These are phyloP conservation scores for Blumeriella jaapii DNA, from an alignment of 2,329 filamentous ascomycete species.

Conservation along the genomic window DNA sequence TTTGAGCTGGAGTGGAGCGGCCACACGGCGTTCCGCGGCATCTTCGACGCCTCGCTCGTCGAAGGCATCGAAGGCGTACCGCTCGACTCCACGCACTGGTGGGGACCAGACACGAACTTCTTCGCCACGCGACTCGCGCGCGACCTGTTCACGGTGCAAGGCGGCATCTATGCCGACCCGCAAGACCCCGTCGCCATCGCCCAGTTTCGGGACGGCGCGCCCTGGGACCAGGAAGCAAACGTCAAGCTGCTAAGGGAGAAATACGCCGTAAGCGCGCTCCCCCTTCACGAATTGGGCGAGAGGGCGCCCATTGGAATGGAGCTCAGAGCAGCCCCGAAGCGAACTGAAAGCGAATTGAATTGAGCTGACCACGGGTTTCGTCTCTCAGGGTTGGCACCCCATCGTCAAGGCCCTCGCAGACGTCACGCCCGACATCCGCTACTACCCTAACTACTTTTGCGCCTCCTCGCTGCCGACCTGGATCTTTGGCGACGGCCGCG, in stretches of 20 bases:
- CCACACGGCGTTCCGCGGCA: slow-evolving; percentile 28
- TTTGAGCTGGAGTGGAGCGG: slow-evolving; percentile 29
- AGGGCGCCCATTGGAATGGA: too few relatives aligned
- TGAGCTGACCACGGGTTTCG: too few relatives aligned
- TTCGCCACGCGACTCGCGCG: slow-evolving; percentile 25
- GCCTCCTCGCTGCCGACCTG: slow-evolving; percentile 24
- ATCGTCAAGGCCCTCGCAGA: slow-evolving; percentile 27
- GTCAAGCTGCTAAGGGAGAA: slow-evolving; percentile 23
- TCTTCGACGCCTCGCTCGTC: slow-evolving; percentile 28
- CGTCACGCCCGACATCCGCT: slow-evolving; percentile 24
- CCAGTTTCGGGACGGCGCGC: slow-evolving; percentile 8
- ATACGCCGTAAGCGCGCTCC: slow-evolving; percentile 21
- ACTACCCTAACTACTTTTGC: slow-evolving; percentile 29
- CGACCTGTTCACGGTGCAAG: slow-evolving; percentile 27
- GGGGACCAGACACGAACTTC: slow-evolving; percentile 26
- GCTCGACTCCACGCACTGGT: slow-evolving; percentile 29
- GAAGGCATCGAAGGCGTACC: slow-evolving; percentile 26
- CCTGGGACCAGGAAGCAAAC: slow-evolving; percentile 25
- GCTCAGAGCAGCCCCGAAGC: too few relatives aligned
- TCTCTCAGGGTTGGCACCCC: slow-evolving; percentile 27
- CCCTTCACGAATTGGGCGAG: too few relatives aligned
- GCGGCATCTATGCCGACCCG: slow-evolving; percentile 20
- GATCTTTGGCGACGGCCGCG: slow-evolving; percentile 24
- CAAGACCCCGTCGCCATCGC: slow-evolving; percentile 16
- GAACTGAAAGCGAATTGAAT: too few relatives aligned